Percentiles rank a stretch among this genome's conserved stretches.
These are phyloP conservation scores for Daphne laureola DNA, from an alignment of 441 rosid species.

Conservation along the genomic window DNA sequence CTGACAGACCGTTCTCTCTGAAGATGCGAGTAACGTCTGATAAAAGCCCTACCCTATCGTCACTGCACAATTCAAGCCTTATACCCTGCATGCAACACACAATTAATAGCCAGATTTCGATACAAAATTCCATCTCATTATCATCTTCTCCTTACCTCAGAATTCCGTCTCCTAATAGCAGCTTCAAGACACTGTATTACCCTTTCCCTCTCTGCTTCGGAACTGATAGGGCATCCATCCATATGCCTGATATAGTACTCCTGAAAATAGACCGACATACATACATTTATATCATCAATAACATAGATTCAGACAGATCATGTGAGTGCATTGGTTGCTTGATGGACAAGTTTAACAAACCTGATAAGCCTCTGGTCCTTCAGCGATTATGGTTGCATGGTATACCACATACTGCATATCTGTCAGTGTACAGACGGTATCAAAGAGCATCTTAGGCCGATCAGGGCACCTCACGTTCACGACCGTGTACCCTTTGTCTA, in stretches of 20 bases:
- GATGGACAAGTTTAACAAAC: slow-evolving; percentile 20
- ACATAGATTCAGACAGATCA: slow-evolving; percentile 7
- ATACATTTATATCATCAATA: neutral
- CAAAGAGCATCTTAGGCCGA: slow-evolving; percentile 69
- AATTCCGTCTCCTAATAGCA: slow-evolving; percentile 74
- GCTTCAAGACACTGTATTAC: slow-evolving; percentile 89
- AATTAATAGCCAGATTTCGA: slow-evolving; percentile 4
- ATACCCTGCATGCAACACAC: slow-evolving; percentile 49
- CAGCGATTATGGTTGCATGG: slow-evolving; percentile 69
- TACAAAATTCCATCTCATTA: slow-evolving; percentile 9
- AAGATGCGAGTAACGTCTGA: slow-evolving; percentile 88
- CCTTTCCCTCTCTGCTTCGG: slow-evolving; percentile 91
- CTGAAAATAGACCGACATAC: slow-evolving; percentile 24
- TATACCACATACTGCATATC: slow-evolving; percentile 80
- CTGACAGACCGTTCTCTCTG: slow-evolving; percentile 86
- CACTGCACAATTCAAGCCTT: slow-evolving; percentile 72
- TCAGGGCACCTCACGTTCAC: slow-evolving; percentile 69
- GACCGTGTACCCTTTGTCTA: slow-evolving; percentile 66
- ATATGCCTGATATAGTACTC: slow-evolving; percentile 85
- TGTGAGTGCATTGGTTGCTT: neutral
- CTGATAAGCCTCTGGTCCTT: slow-evolving; percentile 77
- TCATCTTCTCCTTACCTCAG: slow-evolving; percentile 46
- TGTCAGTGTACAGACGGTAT: slow-evolving; percentile 71
- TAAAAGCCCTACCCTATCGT: slow-evolving; percentile 78
- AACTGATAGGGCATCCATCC: slow-evolving; percentile 84